phyloP scores from a whole-genome alignment of 1,284 basidiomycete species.

The Takashimella koratensis region DNA sequence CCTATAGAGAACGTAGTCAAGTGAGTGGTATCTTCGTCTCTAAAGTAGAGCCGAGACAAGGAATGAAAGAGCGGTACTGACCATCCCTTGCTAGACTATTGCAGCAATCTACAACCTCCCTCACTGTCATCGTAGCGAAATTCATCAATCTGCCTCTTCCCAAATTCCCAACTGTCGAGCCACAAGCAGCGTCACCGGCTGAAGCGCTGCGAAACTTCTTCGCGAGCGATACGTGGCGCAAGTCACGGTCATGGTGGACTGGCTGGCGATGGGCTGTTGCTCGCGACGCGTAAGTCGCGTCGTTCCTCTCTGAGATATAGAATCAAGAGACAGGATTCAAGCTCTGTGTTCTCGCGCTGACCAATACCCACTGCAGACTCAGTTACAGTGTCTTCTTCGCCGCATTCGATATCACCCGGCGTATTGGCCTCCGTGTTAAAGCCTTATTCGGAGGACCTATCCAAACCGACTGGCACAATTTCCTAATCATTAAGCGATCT shows the following conservation, averaged over 20 bases:
- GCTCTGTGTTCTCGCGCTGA: background rate
- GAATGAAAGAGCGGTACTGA: no score
- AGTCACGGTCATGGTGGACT: constrained; percentile 39
- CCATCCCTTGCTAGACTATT: constrained; percentile 29
- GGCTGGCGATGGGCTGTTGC: constrained; percentile 44
- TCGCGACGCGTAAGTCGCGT: constrained; percentile 36
- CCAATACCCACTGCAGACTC: constrained; percentile 20
- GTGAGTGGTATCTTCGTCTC: constrained; percentile 22
- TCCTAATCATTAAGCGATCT: constrained; percentile 15
- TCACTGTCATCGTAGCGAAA: constrained; percentile 17
- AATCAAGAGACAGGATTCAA: no score
- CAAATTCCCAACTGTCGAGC: constrained; percentile 13
- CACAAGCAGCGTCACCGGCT: constrained; percentile 22
- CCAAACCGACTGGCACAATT: constrained; percentile 19
- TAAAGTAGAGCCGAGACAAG: no score
- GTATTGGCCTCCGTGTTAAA: constrained; percentile 43
- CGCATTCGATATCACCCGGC: constrained; percentile 45
- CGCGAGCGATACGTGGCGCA: constrained; percentile 35
- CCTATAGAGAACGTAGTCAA: constrained; percentile 48
- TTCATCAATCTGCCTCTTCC: constrained; percentile 27
- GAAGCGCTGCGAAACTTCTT: constrained; percentile 37
- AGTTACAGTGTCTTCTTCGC: constrained; percentile 49
- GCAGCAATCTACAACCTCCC: constrained; percentile 29
- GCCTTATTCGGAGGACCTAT: constrained; percentile 29
- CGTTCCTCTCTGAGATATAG: no score